These are phyloP conservation scores for Leishmania gerbilli DNA, from an alignment of 208 protist genomes.

Conservation along the genomic window DNA sequence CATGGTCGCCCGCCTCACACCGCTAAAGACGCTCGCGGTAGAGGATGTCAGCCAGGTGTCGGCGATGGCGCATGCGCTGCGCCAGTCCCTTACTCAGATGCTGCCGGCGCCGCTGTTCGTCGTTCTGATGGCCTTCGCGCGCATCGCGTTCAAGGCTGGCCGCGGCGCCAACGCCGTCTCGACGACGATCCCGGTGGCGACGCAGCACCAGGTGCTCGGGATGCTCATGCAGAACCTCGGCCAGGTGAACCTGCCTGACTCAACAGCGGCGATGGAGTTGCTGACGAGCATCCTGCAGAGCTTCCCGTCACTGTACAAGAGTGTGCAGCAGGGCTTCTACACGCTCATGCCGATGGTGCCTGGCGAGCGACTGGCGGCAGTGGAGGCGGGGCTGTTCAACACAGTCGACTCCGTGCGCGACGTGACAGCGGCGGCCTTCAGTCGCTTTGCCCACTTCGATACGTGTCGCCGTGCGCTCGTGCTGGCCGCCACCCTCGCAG, in stretches of 20 bases:
- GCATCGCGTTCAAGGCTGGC: conserved; percentile 85
- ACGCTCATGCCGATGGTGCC: conserved; percentile 82
- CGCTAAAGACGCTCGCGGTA: conserved; percentile 45
- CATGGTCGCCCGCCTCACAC: conserved; percentile 56
- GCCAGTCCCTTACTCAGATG: conserved; percentile 75
- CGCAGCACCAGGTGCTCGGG: conserved; percentile 88
- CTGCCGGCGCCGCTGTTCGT: conserved; percentile 82
- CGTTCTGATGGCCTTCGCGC: conserved; percentile 67
- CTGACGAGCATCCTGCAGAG: conserved; percentile 69
- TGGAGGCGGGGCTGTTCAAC: conserved; percentile 75
- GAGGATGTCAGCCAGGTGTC: conserved; percentile 72
- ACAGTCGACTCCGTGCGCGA: conserved; percentile 74
- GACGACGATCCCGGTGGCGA: conserved; percentile 86
- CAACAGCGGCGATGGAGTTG: conserved; percentile 73
- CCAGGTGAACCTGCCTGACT: conserved; percentile 55
- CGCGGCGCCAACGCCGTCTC: conserved; percentile 67
- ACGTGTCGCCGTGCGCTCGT: conserved; percentile 79
- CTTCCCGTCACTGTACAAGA: conserved; percentile 87
- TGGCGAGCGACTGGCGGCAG: conserved; percentile 42
- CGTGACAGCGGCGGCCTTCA: conserved; percentile 67
- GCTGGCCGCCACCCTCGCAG: conserved; percentile 61
- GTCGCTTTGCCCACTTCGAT: conserved; percentile 78
- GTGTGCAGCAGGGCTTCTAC: conserved; percentile 79
- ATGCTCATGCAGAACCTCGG: conserved; percentile 85
- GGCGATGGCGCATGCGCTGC: conserved; percentile 60